Evolutionary conservation across 371 early-diverging fungal species (phyloP).

Genomic region (Chytridium lagenaria): DNA sequence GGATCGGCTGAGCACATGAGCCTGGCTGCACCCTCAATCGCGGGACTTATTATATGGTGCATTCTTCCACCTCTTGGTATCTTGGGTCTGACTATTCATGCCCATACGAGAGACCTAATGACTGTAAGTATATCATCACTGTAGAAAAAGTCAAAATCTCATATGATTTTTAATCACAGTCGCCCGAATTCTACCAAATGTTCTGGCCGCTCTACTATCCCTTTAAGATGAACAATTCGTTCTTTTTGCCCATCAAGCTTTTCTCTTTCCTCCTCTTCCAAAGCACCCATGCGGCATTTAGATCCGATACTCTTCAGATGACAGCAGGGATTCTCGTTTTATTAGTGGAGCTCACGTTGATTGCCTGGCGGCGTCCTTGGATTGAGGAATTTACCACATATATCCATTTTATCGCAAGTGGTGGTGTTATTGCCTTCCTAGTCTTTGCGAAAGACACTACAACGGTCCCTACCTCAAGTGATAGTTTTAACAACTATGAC

Average conservation of each 20-base stretch:
- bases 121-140: no score
- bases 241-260: background rate
- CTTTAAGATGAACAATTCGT: background rate
- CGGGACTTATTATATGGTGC: background rate
- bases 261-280: background rate
- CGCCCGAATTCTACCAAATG: background rate
- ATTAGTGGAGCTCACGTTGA: background rate
- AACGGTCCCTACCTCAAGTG: background rate
- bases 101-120: background rate
- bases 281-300: background rate
- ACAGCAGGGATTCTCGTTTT: background rate
- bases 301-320: background rate
- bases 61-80: background rate
- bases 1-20: background rate
- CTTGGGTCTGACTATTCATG: background rate
- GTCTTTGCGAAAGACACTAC: conserved; percentile 6
- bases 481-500: background rate
- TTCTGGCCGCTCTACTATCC: conserved; percentile 5
- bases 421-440: background rate
- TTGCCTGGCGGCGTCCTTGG: conserved; percentile 3
- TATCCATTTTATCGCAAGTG: background rate
- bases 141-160: no score
- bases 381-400: background rate
- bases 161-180: no score
- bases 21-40: background rate